Base-by-base conservation (phyloP, 345 rosid genomes). In the Acer saccharum region DNA sequence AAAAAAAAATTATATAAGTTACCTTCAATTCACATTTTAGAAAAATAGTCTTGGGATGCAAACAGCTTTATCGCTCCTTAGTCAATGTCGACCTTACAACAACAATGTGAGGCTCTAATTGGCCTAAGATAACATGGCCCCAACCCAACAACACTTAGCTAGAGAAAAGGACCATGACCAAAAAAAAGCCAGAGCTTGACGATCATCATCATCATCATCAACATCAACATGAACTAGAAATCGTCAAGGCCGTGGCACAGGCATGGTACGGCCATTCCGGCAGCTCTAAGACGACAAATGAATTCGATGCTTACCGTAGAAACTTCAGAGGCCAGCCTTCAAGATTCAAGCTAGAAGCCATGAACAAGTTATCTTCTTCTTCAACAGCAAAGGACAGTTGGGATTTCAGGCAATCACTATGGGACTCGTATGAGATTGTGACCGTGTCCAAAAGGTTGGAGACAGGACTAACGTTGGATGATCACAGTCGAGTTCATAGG, bases 171-270 rank as follows among this genome's bases (percentile, higher is more conserved):
- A 82, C 82, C 88, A 85, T 80, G 91, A 84, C 10, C 25, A n/a
- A 77, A 83, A 80, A 83, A 60, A 86, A 78, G 83, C 48, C 68
- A 41, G 75, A 81, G 57, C 75, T 44, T 71, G 80, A 77, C 78
- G 83, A 81, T 1, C 82, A 81, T 1, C 81, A 79, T 55, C 81
- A 79, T 55, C 21, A 57, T 71, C 78, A 77, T 77, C 83, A 82
- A 1, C 82, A 79, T 46, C 23, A 64, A 29, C 80, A 79, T 18
- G 84, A 87, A 20, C 76, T 88, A 23, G 94, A 96, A 83, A 79
- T 96, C 81, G 88, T 86, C 83, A 94, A 92, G 80, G 94, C 97
- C 0, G 98, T 86, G 32, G 99, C 98, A 2, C 99, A 94, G 48
- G 97, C 98, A 16, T 90, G 98, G 99, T 87, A 84, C 29, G 81